Evolutionary conservation across 2,329 filamentous ascomycete species (phyloP).

Genomic region (Colletotrichum orbiculare): DNA sequence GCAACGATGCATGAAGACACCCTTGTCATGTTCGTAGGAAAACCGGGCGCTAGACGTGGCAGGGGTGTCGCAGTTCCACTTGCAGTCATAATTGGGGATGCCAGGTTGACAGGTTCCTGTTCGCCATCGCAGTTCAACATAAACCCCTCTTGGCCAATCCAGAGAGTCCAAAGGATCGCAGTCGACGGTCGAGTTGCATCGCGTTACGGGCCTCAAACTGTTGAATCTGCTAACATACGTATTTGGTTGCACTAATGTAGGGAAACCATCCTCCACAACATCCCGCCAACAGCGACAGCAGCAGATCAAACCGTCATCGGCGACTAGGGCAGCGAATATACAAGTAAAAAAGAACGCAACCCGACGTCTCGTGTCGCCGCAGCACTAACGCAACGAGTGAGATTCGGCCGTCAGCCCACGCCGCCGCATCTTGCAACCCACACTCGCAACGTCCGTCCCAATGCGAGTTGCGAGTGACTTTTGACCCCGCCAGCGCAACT

Average conservation of each 20-base stretch:
- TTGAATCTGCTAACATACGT: neutral
- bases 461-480: neutral
- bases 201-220: neutral
- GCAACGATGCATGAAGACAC: constrained; percentile 14
- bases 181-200: neutral
- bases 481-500: neutral
- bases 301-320: constrained; percentile 4
- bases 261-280: too few relatives aligned
- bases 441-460: neutral
- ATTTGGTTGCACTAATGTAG: too few relatives aligned
- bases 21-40: constrained; percentile 3
- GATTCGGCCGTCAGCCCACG: constrained; percentile 31
- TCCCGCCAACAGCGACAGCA: too few relatives aligned
- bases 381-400: constrained; percentile 17
- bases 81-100: neutral
- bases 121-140: too few relatives aligned
- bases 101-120: too few relatives aligned
- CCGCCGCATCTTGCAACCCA: constrained; percentile 29
- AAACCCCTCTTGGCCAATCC: too few relatives aligned
- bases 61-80: constrained; percentile 20
- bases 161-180: neutral
- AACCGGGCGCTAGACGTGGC: constrained; percentile 20
- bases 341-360: neutral
- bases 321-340: neutral
- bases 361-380: too few relatives aligned